These are phyloP conservation scores for Theobroma cacao DNA, from an alignment of 345 rosid genomes.

Conservation along the genomic window DNA sequence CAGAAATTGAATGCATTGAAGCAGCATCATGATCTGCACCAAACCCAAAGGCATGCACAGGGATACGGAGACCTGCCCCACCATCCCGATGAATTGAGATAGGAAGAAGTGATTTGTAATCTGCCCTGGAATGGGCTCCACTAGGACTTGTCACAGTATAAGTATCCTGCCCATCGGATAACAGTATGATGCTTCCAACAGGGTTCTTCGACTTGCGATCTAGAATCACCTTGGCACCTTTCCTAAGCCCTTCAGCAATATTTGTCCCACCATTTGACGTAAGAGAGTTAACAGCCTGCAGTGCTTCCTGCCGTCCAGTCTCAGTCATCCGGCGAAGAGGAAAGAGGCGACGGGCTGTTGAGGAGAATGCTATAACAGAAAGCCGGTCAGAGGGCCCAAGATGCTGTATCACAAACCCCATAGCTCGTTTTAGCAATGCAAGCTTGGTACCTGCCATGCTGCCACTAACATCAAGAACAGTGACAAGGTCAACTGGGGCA, in stretches of 20 bases:
- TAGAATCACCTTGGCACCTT: slow-evolving; percentile 73
- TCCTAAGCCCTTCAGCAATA: slow-evolving; percentile 87
- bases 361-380: slow-evolving; percentile 89
- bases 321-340: slow-evolving; percentile 86
- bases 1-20: slow-evolving; percentile 85
- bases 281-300: slow-evolving; percentile 82
- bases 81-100: slow-evolving; percentile 36
- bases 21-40: slow-evolving; percentile 93
- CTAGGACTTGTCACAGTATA: slow-evolving; percentile 57
- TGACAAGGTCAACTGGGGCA: slow-evolving; percentile 86
- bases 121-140: slow-evolving; percentile 27
- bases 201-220: slow-evolving; percentile 86
- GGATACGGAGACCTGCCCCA: slow-evolving; percentile 51
- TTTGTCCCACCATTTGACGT: slow-evolving; percentile 91
- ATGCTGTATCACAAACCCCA: slow-evolving; percentile 98
- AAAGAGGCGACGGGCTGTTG: slow-evolving; percentile 79
- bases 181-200: slow-evolving; percentile 76
- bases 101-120: slow-evolving; percentile 65
- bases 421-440: slow-evolving; percentile 91
- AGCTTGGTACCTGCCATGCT: slow-evolving; percentile 98
- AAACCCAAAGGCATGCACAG: slow-evolving; percentile 94
- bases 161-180: slow-evolving; percentile 96
- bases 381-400: slow-evolving; percentile 92
- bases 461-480: slow-evolving; percentile 97
- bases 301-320: slow-evolving; percentile 70